phyloP scores from a whole-genome alignment of 2,329 filamentous ascomycete genomes.

The Aspergillus arachidicola region DNA sequence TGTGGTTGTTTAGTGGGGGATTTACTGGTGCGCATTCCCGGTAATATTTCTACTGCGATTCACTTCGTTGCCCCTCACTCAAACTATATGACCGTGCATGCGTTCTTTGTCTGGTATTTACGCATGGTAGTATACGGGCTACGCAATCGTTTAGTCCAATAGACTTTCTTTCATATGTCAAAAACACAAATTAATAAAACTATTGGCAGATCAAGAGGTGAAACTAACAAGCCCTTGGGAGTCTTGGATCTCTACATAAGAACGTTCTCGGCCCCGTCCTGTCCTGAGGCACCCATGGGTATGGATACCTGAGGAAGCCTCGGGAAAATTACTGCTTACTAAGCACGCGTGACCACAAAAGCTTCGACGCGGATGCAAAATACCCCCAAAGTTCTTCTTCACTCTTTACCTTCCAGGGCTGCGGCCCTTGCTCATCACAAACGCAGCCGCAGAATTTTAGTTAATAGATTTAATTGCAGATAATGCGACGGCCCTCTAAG shows the following conservation, averaged over 20 bases:
- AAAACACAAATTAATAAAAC: neutral
- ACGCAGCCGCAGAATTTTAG: neutral
- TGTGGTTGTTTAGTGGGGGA: neutral
- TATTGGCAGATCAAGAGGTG: neutral
- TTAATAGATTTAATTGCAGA: conserved; percentile 19
- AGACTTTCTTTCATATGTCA: neutral
- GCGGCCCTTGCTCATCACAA: conserved; percentile 25
- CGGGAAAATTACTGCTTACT: conserved; percentile 15
- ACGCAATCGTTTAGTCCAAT: neutral
- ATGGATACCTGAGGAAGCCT: neutral
- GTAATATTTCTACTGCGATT: neutral
- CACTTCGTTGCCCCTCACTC: neutral
- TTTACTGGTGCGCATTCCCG: neutral
- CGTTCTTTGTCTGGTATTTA: neutral
- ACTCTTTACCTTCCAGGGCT: conserved; percentile 28
- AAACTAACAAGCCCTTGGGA: neutral
- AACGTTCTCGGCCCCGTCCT: neutral
- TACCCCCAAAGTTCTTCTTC: conserved; percentile 14
- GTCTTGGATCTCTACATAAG: neutral
- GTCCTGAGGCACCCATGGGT: neutral
- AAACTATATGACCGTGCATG: neutral
- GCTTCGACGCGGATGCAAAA: conserved; percentile 3
- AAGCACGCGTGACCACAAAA: conserved; percentile 21
- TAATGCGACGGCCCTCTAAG: conserved; percentile 34
- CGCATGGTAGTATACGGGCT: neutral